A percentile compares a stretch with the other conserved stretches of the same genome.
Evolutionary conservation across 164 flowering plant species (phyloP).

Genomic region (Stephania japonica): DNA sequence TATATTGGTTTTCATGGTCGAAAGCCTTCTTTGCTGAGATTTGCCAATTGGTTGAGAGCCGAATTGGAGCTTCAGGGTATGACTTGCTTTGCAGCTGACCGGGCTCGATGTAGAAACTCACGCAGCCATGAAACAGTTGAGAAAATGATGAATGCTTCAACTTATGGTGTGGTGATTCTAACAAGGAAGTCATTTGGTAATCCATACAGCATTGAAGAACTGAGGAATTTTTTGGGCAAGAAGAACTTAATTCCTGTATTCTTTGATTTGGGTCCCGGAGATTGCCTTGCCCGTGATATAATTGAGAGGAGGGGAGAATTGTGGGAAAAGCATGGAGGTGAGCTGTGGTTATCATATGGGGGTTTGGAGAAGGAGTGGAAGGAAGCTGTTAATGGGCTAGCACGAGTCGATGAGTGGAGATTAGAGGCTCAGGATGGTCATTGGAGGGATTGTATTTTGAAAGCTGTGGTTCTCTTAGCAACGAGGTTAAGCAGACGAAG

Average conservation of each 20-base stretch:
- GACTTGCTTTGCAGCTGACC: conserved; percentile 76
- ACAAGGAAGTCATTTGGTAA: conserved; percentile 80
- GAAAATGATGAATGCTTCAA: conserved; percentile 71
- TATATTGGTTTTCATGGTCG: conserved; percentile 85
- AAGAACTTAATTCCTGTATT: conserved; percentile 81
- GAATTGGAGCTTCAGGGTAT: conserved; percentile 86
- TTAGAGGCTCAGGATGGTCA: conserved; percentile 78
- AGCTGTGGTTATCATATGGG: conserved; percentile 70
- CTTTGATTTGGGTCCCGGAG: conserved; percentile 77
- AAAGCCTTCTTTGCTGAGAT: conserved; percentile 66
- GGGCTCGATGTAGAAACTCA: conserved; percentile 68
- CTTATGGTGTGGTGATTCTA: conserved; percentile 73
- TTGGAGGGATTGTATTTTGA: conserved; percentile 87
- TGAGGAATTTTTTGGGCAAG: conserved; percentile 59
- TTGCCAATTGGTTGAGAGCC: conserved; percentile 80
- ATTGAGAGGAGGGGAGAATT: conserved; percentile 78
- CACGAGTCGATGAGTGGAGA: conserved; percentile 77
- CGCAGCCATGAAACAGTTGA: conserved; percentile 61
- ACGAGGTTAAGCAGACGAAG: conserved; percentile 79
- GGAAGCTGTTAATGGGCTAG: conserved; percentile 67
- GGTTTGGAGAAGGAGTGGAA: conserved; percentile 93
- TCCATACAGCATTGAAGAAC: conserved; percentile 83
- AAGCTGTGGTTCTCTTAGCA: conserved; percentile 65
- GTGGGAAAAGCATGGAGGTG: conserved; percentile 92
- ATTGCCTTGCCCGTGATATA: conserved; percentile 83